Evolutionary conservation across 2,329 filamentous ascomycete genomes (phyloP).

Genomic region (Colletotrichum shisoi): DNA sequence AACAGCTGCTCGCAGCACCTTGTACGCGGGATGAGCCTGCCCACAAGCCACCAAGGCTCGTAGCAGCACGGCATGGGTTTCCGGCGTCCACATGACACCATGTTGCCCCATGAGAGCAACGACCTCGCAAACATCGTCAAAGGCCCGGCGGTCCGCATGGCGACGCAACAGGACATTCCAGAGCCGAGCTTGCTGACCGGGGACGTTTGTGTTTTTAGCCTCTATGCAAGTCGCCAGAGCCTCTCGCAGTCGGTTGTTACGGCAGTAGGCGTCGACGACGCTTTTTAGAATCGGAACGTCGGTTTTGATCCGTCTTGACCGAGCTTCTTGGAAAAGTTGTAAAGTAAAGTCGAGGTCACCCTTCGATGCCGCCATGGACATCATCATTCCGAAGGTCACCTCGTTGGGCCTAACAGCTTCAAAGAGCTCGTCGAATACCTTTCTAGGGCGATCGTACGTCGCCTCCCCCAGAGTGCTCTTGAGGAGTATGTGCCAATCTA

Average conservation of each 20-base stretch:
- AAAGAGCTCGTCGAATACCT: conserved; percentile 68
- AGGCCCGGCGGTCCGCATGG: conserved; percentile 68
- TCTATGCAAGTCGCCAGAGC: conserved; percentile 55
- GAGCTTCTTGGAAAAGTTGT: conserved; percentile 70
- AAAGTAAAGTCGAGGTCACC: conserved; percentile 77
- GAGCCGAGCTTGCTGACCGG: conserved; percentile 64
- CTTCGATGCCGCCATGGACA: conserved; percentile 72
- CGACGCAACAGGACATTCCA: conserved; percentile 82
- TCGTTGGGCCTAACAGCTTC: conserved; percentile 62
- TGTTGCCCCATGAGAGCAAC: conserved; percentile 59
- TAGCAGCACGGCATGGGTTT: conserved; percentile 61
- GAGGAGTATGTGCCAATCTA: conserved; percentile 80
- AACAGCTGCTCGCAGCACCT: conserved; percentile 56
- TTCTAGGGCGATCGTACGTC: conserved; percentile 71
- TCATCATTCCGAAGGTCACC: conserved; percentile 75
- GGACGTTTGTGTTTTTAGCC: conserved; percentile 61
- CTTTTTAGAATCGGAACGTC: conserved; percentile 63
- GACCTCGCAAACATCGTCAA: conserved; percentile 58
- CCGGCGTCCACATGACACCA: conserved; percentile 57
- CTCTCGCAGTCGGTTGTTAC: conserved; percentile 49
- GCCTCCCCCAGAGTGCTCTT: conserved; percentile 72
- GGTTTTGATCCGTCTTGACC: conserved; percentile 61
- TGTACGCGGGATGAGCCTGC: conserved; percentile 60
- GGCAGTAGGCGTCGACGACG: conserved; percentile 72
- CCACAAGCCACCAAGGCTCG: conserved; percentile 58